phyloP scores from a whole-genome alignment of 2,329 filamentous ascomycete species.

The Ascosphaera acerosa region DNA sequence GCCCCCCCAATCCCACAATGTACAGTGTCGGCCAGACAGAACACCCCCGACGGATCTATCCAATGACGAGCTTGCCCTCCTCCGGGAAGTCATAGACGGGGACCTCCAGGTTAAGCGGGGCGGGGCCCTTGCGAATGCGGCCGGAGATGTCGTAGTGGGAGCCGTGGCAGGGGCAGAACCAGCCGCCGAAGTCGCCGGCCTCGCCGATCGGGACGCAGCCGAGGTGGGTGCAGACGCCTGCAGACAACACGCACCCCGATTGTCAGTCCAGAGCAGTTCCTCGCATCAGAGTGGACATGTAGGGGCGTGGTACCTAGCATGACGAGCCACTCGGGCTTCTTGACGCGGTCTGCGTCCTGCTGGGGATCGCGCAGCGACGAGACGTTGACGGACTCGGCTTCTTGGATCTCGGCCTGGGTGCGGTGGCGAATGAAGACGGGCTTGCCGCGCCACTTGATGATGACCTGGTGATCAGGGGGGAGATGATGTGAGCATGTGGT shows the following conservation, averaged over 20 bases:
- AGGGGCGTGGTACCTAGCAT: slow-evolving; percentile 51
- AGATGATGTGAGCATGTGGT: slow-evolving; percentile 1
- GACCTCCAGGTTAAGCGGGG: slow-evolving; percentile 91
- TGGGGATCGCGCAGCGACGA: slow-evolving; percentile 73
- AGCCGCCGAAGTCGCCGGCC: slow-evolving; percentile 91
- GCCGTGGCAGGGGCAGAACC: slow-evolving; percentile 99
- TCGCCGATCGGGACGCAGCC: slow-evolving; percentile 98
- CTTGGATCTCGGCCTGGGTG: slow-evolving; percentile 73
- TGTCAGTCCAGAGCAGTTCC: too few relatives aligned
- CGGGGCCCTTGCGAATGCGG: slow-evolving; percentile 90
- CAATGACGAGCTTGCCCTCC: slow-evolving; percentile 71
- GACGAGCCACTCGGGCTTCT: slow-evolving; percentile 96
- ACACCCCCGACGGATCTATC: too few relatives aligned
- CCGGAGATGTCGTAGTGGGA: slow-evolving; percentile 99
- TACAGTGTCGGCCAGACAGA: too few relatives aligned
- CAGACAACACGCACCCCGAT: too few relatives aligned
- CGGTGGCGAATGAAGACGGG: slow-evolving; percentile 99
- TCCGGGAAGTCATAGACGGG: slow-evolving; percentile 81
- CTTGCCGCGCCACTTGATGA: slow-evolving; percentile 99
- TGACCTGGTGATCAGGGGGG: slow-evolving; percentile 34
- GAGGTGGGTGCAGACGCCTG: slow-evolving; percentile 95
- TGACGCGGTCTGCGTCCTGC: slow-evolving; percentile 70
- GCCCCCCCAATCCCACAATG: too few relatives aligned
- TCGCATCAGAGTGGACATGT: slow-evolving; percentile 7
- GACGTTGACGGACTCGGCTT: slow-evolving; percentile 75